A percentile compares a stretch with the other conserved stretches of the same genome.
Evolutionary conservation across 495 filamentous ascomycete genomes (phyloP).

Genomic region (Tuber magnatum): DNA sequence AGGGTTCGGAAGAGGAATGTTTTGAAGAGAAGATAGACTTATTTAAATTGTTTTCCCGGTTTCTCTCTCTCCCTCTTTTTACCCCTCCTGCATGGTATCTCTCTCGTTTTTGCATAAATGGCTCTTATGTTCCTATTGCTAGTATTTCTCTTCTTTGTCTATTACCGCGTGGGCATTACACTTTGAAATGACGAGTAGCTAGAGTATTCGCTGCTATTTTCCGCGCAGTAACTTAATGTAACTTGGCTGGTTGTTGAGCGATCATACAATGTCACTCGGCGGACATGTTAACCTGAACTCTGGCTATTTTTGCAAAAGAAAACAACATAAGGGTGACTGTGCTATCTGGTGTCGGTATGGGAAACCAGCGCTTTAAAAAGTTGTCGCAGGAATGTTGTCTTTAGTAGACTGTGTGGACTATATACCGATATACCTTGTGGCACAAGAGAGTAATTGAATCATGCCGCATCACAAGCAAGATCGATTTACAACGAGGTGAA

Average conservation of each 20-base stretch:
- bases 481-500: not conserved
- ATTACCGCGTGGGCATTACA: not conserved
- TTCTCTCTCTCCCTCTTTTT: not conserved
- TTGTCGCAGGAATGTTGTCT: not conserved
- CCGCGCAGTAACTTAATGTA: not conserved
- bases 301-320: not conserved
- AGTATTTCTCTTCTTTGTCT: not conserved
- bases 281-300: not conserved
- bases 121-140: not conserved
- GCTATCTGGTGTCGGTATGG: not conserved
- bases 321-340: not conserved
- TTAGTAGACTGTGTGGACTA: not conserved
- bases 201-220: not conserved
- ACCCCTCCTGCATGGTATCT: not conserved
- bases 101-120: not conserved
- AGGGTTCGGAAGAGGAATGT: constrained; percentile 67
- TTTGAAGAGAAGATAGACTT: constrained; percentile 43
- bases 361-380: not conserved
- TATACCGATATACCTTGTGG: not conserved
- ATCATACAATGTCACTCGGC: not conserved
- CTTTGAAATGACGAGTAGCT: not conserved
- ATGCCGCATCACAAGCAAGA: not conserved
- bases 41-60: not conserved
- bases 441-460: not conserved
- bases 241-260: not conserved